Conservation (phyloP, 2,329 filamentous ascomycete genomes). For the Arthroderma sp. region DNA sequence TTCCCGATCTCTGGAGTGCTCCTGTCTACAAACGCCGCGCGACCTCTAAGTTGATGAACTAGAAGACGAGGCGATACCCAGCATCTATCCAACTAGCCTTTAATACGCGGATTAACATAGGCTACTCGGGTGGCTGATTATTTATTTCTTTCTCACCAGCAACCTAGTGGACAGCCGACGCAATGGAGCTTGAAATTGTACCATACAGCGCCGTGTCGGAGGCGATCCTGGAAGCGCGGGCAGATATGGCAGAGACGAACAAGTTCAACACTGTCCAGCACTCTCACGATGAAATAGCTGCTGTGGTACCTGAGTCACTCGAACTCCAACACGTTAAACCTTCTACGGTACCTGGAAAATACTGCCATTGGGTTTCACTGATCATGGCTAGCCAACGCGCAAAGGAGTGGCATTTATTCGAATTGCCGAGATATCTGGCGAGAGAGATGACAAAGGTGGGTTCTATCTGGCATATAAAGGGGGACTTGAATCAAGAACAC, state of each 20-base stretch:
- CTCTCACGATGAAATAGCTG: conserved; percentile 18
- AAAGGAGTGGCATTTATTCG: conserved; percentile 8
- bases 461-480: conserved; percentile 14
- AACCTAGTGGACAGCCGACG: too few relatives aligned
- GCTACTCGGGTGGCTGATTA: too few relatives aligned
- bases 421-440: conserved; percentile 12
- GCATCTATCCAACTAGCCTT: too few relatives aligned
- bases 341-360: conserved; percentile 25
- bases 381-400: conserved; percentile 26
- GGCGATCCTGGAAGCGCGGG: conserved; percentile 4
- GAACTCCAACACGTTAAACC: conserved; percentile 12
- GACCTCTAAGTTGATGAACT: too few relatives aligned
- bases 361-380: conserved; percentile 31
- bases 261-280: conserved; percentile 29
- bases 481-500: conserved; percentile 22
- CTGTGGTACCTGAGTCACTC: conserved; percentile 12
- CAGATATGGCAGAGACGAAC: conserved; percentile 5
- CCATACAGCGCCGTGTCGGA: conserved; percentile 8
- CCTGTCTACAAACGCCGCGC: too few relatives aligned
- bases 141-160: too few relatives aligned
- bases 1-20: too few relatives aligned
- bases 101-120: too few relatives aligned
- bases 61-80: too few relatives aligned
- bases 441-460: conserved; percentile 18
- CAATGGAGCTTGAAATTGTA: conserved; percentile 5